Base-by-base conservation (phyloP, 257 asterid species). In the Dorcoceras hygrometricum region DNA sequence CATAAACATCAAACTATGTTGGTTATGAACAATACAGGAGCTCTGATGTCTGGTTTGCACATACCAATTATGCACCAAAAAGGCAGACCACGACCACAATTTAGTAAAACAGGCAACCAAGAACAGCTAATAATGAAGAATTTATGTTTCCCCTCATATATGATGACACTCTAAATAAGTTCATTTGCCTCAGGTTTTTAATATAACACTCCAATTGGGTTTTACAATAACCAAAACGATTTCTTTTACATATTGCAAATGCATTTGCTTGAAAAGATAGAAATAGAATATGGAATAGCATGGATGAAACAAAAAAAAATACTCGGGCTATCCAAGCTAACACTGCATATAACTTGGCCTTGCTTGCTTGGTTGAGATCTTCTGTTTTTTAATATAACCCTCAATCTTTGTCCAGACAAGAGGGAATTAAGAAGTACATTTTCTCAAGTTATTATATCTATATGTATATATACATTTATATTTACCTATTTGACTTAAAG, bases 401-500 rank as follows among this genome's bases (percentile, higher is more conserved):
- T 60, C 58, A 66, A 39, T 48, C 62, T 54, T 31, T 32, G 3
- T 50, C 18, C 48, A 78, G 36, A 59, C 23, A 25, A 34, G 1
- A 53, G 27, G 57, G 53, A 66, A 57, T 27, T 28, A 32, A 65
- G n/a, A 26, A 6, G 71, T 54, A 62, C 20, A 31, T 31, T 1
- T 58, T 39, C 3, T 23, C 39, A 28, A 63, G n/a, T n/a, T n/a
- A n/a, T n/a, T n/a, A n/a, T n/a, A n/a, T n/a, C n/a, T n/a, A n/a
- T n/a, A n/a, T n/a, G n/a, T n/a, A n/a, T n/a, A n/a, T n/a, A n/a
- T n/a, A n/a, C n/a, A n/a, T n/a, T n/a, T n/a, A n/a, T n/a, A 51
- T 46, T 64, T 60, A 88, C 99, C 99, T 94, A 82, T 94, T 94
- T 63, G 74, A 77, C 81, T 81, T 90, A 76, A 94, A 94, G 86